A percentile compares a stretch with the other conserved stretches of the same genome.
Conservation (phyloP, 2,329 filamentous ascomycete species). For the Trichoderma oligosporum region DNA sequence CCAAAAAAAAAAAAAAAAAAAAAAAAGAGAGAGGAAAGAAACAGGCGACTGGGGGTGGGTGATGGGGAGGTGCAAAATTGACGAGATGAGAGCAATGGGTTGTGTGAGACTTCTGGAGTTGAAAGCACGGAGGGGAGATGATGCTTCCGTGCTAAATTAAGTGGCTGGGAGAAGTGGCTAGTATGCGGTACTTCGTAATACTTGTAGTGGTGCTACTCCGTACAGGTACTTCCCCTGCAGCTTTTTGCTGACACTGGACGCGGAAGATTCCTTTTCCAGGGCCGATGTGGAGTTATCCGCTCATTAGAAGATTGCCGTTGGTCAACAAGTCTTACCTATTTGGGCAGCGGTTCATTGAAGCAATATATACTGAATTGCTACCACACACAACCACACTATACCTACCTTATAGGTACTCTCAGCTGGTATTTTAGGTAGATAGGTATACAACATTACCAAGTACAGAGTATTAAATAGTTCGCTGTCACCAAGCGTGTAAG, state of each 20-base stretch:
- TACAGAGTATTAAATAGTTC: no score
- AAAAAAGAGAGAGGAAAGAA: constrained; percentile 23
- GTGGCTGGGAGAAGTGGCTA: constrained; percentile 36
- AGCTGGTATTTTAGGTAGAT: no score
- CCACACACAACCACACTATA: not conserved
- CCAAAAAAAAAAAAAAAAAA: constrained; percentile 23
- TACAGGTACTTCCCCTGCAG: not conserved
- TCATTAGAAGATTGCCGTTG: not conserved
- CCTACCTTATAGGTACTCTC: no score
- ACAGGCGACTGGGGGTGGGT: constrained; percentile 20
- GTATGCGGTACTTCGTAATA: no score
- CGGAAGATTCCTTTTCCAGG: constrained; percentile 6
- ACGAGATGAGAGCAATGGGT: constrained; percentile 17
- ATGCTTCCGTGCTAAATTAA: constrained; percentile 34
- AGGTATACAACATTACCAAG: no score
- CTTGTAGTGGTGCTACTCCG: no score
- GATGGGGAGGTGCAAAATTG: constrained; percentile 18
- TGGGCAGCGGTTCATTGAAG: not conserved
- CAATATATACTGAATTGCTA: not conserved
- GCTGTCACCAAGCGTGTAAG: no score
- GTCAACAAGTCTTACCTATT: not conserved
- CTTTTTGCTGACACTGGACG: not conserved
- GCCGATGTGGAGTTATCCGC: not conserved
- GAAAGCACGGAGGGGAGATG: constrained; percentile 28
- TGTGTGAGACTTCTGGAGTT: constrained; percentile 23